Base-by-base conservation (phyloP, 768 basidiomycete species). In the Leccinum disarticulatum region DNA sequence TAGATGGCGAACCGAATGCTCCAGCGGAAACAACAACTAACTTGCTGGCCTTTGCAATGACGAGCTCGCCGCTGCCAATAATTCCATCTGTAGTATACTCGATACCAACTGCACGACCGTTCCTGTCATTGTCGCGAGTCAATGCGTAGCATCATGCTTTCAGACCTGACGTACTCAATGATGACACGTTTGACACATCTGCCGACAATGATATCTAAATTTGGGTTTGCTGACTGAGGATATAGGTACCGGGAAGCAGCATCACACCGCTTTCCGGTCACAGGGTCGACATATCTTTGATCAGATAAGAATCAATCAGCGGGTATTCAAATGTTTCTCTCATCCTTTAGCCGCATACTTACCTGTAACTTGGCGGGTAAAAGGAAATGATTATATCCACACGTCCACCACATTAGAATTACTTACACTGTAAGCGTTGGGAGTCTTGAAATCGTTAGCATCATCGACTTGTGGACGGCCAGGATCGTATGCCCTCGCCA, bases 21-120 rank as follows among this genome's bases (percentile, higher is more conserved):
- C 83, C 84, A 6, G 77, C 77, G 1, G 81, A 79, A 9, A 85
- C 47, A n/a, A 85, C 77, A 0, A 85, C 79, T 2, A 83, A 70
- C 4, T 72, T 55, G 8, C 27, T 51, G 3, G 76, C 79, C 9
- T 54, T 65, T 9, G 71, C 76, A 0, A 55, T 63, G 9, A 56
- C 52, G 2, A 65, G n/a, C 7, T 64, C 58, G 1, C 28, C 10
- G 48, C 49, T 57, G 0, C 41, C 46, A 22, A 25, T 61, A 4
- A 22, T 22, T 11, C 19, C 43, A 7, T 61, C 66, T 3, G 4
- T 74, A 1, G 57, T 64, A 13, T 70, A 79, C 50, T 78, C 73
- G 6, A 79, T 66, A 3, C 77, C 78, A 1, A 73, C 68, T 0
- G 77, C 77, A 14, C 69, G 67, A 8, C 67, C 72, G 33, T 68